These are phyloP conservation scores for Psidium friedrichsthalianum DNA, from an alignment of 345 rosid genomes.

Conservation along the genomic window DNA sequence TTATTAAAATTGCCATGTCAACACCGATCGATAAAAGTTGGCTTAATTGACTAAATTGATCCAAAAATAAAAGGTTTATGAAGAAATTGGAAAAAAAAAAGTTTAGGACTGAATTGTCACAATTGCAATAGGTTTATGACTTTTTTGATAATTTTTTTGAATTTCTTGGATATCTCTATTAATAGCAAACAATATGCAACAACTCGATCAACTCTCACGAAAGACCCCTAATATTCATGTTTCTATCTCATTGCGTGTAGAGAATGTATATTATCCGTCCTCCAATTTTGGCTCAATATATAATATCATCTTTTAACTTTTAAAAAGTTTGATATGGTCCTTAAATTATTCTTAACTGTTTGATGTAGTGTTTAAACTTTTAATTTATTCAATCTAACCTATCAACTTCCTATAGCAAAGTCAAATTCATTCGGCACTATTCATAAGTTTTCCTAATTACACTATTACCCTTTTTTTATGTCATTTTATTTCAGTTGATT, in stretches of 20 bases:
- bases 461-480: accelerated
- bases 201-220: background rate
- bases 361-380: accelerated
- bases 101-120: no score
- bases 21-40: no score
- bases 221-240: background rate
- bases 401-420: background rate
- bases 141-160: no score
- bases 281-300: no score
- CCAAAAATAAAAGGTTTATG: no score
- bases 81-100: no score
- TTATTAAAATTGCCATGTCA: no score
- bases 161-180: background rate
- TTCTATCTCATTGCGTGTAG: background rate
- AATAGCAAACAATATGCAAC: background rate
- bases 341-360: background rate
- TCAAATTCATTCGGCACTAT: background rate
- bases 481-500: background rate
- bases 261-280: background rate
- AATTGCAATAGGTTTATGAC: no score
- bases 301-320: background rate
- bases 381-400: background rate
- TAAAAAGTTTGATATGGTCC: accelerated
- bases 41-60: no score
- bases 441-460: background rate